Evolutionary conservation across 2,329 filamentous ascomycete species (phyloP).

Genomic region (Pseudohalonectria lignicola): DNA sequence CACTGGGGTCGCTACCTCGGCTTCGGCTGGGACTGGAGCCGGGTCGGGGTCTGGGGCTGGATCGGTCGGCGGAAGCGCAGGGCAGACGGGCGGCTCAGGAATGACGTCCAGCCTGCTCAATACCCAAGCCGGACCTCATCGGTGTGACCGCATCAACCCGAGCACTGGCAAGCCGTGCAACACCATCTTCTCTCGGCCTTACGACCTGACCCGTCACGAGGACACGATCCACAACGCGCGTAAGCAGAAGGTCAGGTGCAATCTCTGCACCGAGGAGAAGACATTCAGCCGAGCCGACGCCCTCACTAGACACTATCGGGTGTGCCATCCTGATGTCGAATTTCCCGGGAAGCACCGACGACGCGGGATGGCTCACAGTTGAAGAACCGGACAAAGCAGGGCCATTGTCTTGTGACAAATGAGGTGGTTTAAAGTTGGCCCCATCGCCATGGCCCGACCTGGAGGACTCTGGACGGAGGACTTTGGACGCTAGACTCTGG

Average conservation of each 20-base stretch:
- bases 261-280: conserved; percentile 91
- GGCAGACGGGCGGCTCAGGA: conserved; percentile 15
- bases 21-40: no score
- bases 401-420: no score
- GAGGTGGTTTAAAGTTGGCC: no score
- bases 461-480: no score
- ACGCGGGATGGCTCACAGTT: no score
- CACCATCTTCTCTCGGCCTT: conserved; percentile 87
- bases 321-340: conserved; percentile 83
- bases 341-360: conserved; percentile 54
- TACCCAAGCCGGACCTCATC: conserved; percentile 86
- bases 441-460: no score
- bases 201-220: conserved; percentile 92
- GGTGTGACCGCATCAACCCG: conserved; percentile 86
- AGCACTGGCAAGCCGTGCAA: conserved; percentile 92
- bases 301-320: conserved; percentile 84
- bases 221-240: conserved; percentile 93
- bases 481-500: no score
- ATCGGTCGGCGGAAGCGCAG: conserved; percentile 12
- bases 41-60: no score
- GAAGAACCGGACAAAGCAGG: no score
- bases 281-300: conserved; percentile 94
- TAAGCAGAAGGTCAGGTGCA: conserved; percentile 90
- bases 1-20: no score
- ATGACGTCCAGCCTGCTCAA: conserved; percentile 53